Evolutionary conservation across 495 filamentous ascomycete species (phyloP), one percentile per base, ranked within the genome.

Genomic region (Penicillium flavigenum): DNA sequence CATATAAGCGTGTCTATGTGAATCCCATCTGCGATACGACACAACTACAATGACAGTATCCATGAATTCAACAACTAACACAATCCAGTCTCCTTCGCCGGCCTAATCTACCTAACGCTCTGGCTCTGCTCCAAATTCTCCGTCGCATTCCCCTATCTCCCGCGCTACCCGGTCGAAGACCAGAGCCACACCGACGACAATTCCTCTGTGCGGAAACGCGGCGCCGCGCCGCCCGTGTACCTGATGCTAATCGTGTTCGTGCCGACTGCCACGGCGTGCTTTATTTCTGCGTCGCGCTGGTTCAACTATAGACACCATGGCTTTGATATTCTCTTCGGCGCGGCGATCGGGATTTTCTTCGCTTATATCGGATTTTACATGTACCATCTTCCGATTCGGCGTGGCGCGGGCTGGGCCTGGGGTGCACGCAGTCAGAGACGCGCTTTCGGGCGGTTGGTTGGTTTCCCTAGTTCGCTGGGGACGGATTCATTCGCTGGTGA

Each of bases 311-410:
- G 81, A 7, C 86, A 90, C 57, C 79, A 84, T 39, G 84, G 80
- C 5, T 84, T 87, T 51, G 87, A 90, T 59, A 78, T 89, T 50
- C 66, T 90, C 3, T 81, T 74, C 56, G 87, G 87, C 1, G 70
- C 78, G 1, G 47, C 79, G 5, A 71, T 88, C 53, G 87, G 87
- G 0, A 72, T 85, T 5, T 60, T 76, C 17, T 78, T 76, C 47
- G 81, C 83, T 7, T 83, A 73, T 57, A 68, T 87, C 29, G 76
- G 75, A 0, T 88, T 88, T 70, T 71, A 81, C 8, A 83, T 84
- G 79, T 90, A 88, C 56, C 86, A 90, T 61, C 73, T 89, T 9
- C 86, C 88, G 12, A 81, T 91, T 60, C 73, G 74, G 16, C 74
- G 77, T 26, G 87, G 86, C 11, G 79, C 72, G 10, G 82, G 81